Evolutionary conservation across 108 stramenopile genomes (phyloP), one percentile per base, ranked within the genome.

Genomic region (Nitzschia sp.): DNA sequence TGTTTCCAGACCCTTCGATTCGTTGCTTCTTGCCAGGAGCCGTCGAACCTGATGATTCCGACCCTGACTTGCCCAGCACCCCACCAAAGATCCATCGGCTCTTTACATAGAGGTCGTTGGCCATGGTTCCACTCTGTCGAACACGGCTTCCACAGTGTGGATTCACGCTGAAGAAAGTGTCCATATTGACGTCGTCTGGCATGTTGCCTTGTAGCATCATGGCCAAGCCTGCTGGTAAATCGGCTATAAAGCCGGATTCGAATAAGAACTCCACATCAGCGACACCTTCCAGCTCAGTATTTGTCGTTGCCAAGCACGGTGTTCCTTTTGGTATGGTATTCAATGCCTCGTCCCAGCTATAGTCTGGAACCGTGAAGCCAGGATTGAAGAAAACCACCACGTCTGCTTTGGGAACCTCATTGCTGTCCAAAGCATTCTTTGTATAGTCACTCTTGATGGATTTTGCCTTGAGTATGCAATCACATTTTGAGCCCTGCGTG

Each of bases 341-440:
- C n/a, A 95, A 47, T 15, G 90, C 75, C 34, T 77, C 66, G 15
- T 76, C 78, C 95, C 95, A 95, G 42, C 72, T 74, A 53, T 95
- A 95, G 72, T 95, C 95, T 1, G 92, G 84, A 67, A 91, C 92
- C 0, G 92, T 89, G 47, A 95, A 92, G 24, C 95, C 95, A 24
- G 95, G 92, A 77, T 95, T 95, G 82, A 90, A 93, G 66, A 95
- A 89, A 1, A 89, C 83, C 32, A 89, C 82, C n/a, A 86, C 77
- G 56, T 95, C 86, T 19, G 95, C 80, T 1, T 47, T 56, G 5
- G 75, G 30, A 24, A 74, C 8, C 23, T 61, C 31, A 26, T 76
- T 29, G 1, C 67, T 18, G 19, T 75, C 24, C 1, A 78, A 46
- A 1, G 70, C n/a, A 0, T 58, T 66, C 30, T 47, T 61, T 24